These are phyloP conservation scores for Zychaea mexicana DNA, from an alignment of 371 early-diverging fungal species.

Conservation along the genomic window DNA sequence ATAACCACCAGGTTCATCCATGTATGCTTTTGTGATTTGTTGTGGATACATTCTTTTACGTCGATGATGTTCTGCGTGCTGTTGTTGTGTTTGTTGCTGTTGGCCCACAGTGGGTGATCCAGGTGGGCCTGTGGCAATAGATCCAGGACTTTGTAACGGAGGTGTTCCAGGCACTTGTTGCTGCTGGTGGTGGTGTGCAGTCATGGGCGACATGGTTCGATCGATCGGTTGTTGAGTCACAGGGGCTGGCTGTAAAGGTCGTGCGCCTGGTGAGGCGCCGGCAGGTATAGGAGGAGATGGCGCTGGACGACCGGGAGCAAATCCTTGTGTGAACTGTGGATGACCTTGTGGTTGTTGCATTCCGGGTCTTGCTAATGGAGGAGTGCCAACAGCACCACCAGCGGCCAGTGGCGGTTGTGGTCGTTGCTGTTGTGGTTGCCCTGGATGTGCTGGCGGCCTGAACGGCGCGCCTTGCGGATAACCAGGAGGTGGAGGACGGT, in stretches of 20 bases:
- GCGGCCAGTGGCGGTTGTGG: no score
- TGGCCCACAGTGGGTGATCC: constrained; percentile 7
- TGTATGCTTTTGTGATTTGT: constrained; percentile 50
- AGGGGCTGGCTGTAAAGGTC: no score
- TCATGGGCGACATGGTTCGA: constrained; percentile 8
- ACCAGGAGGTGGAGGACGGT: constrained; percentile 9
- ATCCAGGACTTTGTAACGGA: background rate
- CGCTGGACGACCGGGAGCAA: constrained; percentile 1
- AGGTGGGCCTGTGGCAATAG: background rate
- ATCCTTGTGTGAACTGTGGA: constrained; percentile 6
- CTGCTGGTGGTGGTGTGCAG: background rate
- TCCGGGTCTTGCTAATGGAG: constrained; percentile 6
- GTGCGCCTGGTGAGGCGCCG: no score
- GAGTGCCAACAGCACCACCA: background rate
- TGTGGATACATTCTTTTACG: constrained; percentile 69
- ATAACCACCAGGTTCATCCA: constrained; percentile 25
- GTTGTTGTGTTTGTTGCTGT: constrained; percentile 15
- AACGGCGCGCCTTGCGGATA: constrained; percentile 6
- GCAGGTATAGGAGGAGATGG: constrained; percentile 9
- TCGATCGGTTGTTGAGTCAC: constrained; percentile 16
- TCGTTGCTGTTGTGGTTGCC: background rate
- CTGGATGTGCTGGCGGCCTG: constrained; percentile 8
- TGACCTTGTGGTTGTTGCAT: background rate
- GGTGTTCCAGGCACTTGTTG: background rate
- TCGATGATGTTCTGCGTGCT: constrained; percentile 31